A percentile compares a stretch with the other conserved stretches of the same genome.
Conservation (phyloP, 2,329 filamentous ascomycete genomes). For the Hypomyces rosellus region DNA sequence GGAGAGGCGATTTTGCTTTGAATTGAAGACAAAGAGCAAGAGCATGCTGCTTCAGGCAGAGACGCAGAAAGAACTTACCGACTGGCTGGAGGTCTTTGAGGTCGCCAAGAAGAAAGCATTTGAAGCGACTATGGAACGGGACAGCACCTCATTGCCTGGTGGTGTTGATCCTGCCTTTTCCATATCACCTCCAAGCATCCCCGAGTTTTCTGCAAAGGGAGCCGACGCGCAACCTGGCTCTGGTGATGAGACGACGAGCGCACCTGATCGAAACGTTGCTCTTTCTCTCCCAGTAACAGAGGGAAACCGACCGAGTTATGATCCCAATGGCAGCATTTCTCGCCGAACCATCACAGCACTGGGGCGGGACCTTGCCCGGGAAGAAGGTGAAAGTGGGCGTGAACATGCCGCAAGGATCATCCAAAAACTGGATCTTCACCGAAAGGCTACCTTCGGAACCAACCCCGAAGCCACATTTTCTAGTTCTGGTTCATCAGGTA, state of each 20-base stretch:
- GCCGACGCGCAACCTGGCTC: constrained; percentile 58
- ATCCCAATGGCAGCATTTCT: constrained; percentile 48
- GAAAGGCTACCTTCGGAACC: constrained; percentile 61
- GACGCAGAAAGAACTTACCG: constrained; percentile 83
- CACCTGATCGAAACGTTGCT: constrained; percentile 58
- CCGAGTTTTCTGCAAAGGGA: constrained; percentile 81
- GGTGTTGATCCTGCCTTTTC: constrained; percentile 74
- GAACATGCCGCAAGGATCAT: constrained; percentile 87
- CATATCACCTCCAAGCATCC: constrained; percentile 79
- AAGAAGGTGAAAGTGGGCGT: constrained; percentile 67
- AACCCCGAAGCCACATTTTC: constrained; percentile 33
- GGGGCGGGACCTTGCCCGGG: constrained; percentile 42
- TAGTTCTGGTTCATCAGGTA: constrained; percentile 42
- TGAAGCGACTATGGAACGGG: constrained; percentile 58
- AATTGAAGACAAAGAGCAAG: constrained; percentile 95
- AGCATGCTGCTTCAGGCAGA: constrained; percentile 88
- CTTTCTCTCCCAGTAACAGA: constrained; percentile 59
- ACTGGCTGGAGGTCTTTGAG: constrained; percentile 92
- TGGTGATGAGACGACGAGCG: constrained; percentile 44
- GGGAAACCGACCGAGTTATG: constrained; percentile 61
- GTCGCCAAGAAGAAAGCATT: constrained; percentile 89
- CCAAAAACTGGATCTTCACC: constrained; percentile 83
- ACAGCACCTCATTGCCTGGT: constrained; percentile 40
- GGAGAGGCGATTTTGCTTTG: constrained; percentile 93
- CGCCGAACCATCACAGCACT: constrained; percentile 52